Evolutionary conservation across 495 filamentous ascomycete genomes (phyloP).

Genomic region (Tuber umbilicatum): DNA sequence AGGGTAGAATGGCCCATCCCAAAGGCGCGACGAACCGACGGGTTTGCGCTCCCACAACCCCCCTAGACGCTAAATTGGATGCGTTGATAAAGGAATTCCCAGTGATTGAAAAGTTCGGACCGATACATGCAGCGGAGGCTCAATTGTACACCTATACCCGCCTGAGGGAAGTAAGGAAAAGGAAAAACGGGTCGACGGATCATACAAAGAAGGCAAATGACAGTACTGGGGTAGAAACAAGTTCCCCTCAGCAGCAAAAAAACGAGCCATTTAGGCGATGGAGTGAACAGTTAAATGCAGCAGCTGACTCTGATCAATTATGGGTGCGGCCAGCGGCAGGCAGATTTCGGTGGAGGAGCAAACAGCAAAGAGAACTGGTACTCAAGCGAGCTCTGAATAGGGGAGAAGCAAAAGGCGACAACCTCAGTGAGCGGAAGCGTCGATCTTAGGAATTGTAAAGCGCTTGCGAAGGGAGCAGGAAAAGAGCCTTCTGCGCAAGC

Average conservation of each 20-base stretch:
- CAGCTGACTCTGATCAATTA: constrained; percentile 13
- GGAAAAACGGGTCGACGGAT: constrained; percentile 27
- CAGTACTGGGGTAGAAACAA: constrained; percentile 8
- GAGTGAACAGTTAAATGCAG: constrained; percentile 9
- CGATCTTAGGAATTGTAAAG: not conserved
- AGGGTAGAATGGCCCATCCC: constrained; percentile 9
- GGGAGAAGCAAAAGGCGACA: not conserved
- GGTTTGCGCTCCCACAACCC: constrained; percentile 22
- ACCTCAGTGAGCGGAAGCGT: not conserved
- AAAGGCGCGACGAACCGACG: constrained; percentile 15
- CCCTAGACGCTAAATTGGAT: constrained; percentile 15
- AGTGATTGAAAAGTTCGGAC: constrained; percentile 12
- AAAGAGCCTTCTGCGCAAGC: not conserved
- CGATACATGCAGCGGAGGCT: constrained; percentile 23
- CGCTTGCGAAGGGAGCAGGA: not conserved
- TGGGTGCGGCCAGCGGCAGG: constrained; percentile 19
- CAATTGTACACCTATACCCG: constrained; percentile 21
- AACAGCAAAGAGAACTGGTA: constrained; percentile 13
- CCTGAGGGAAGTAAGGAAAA: not conserved
- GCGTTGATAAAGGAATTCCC: constrained; percentile 12
- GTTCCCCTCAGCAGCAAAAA: constrained; percentile 5
- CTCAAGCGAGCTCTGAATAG: constrained; percentile 9
- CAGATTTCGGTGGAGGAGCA: constrained; percentile 17
- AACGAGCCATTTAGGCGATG: not conserved
- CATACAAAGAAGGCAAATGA: not conserved